Base-by-base conservation (phyloP, 2,329 filamentous ascomycete genomes). In the Lasiodiplodia citricola region DNA sequence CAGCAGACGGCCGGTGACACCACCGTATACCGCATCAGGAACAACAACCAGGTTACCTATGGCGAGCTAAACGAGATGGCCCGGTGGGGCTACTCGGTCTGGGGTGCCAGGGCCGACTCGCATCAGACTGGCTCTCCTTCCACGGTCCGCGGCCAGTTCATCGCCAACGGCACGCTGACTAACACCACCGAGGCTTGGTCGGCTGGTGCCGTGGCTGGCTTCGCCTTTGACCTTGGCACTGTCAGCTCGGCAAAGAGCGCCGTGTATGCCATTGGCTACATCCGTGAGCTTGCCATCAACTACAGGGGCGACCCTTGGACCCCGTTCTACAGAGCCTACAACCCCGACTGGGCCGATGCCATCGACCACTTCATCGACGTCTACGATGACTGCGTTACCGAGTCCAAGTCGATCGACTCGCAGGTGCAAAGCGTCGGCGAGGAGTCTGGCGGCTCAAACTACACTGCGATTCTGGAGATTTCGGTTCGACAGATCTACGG, bases 241-340 rank as follows among this genome's bases (percentile, higher is more conserved):
- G 72, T 81, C 28, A 72, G 69, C 16, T 52, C 67, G 7, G 35
- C 64, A 28, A 71, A 71, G 70, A 78, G 78, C 3, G 77, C 82
- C 10, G 80, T 74, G 14, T 84, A 83, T 69, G 81, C 76, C 2
- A 77, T 83, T 31, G 82, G 81, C 1, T 80, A 82, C 66, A 79
- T 80, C 55, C 75, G 81, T 54, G 74, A 80, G 44, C 70, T 78
- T 4, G 79, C 79, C 0, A 77, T 84, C 71, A 80, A 81, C 67
- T 83, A 83, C 65, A 71, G 82, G 3, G 79, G 78, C 41, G 74
- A 75, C n/a, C 68, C 77, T 23, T 78, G 81, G 50, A 81, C 80
- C 1, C 76, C 77, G 16, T 83, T 80, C 68, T 83, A 82, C 68
- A 75, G 78, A 38, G 76, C 78, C 13, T 69, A 73, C 10, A 81